phyloP scores from a whole-genome alignment of 192 early-diverging fungal species.

The Backusella psychrophila region DNA sequence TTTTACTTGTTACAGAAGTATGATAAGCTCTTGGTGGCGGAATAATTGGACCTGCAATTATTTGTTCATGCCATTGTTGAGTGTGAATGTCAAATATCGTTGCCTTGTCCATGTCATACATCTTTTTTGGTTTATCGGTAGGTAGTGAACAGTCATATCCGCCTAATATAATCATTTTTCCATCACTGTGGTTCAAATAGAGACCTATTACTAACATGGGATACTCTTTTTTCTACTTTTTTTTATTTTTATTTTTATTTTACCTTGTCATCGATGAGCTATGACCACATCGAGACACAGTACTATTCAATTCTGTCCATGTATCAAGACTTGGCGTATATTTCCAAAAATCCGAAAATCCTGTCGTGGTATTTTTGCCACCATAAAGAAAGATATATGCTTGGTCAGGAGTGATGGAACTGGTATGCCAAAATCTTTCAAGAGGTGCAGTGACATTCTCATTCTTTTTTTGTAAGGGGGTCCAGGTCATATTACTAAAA shows the following conservation, averaged over 20 bases:
- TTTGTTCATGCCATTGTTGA: constrained; percentile 8
- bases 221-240: neutral
- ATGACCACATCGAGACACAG: constrained; percentile 12
- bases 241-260: neutral
- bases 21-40: constrained; percentile 11
- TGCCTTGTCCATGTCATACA: neutral
- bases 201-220: no score
- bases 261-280: constrained; percentile 18
- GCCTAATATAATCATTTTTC: constrained; percentile 13
- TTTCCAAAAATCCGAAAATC: constrained; percentile 13
- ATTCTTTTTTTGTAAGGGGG: constrained; percentile 13
- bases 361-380: constrained; percentile 7
- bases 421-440: constrained; percentile 24
- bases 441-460: neutral
- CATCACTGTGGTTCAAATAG: neutral
- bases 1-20: constrained; percentile 16
- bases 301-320: neutral
- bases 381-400: constrained; percentile 5
- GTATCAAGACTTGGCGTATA: neutral
- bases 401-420: neutral
- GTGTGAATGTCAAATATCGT: neutral
- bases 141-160: constrained; percentile 8
- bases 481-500: constrained; percentile 4
- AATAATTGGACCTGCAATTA: constrained; percentile 3
- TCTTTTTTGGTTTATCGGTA: neutral